These are phyloP conservation scores for Pseudonitzschia multiseries DNA, from an alignment of 108 stramenopile genomes.

Conservation along the genomic window DNA sequence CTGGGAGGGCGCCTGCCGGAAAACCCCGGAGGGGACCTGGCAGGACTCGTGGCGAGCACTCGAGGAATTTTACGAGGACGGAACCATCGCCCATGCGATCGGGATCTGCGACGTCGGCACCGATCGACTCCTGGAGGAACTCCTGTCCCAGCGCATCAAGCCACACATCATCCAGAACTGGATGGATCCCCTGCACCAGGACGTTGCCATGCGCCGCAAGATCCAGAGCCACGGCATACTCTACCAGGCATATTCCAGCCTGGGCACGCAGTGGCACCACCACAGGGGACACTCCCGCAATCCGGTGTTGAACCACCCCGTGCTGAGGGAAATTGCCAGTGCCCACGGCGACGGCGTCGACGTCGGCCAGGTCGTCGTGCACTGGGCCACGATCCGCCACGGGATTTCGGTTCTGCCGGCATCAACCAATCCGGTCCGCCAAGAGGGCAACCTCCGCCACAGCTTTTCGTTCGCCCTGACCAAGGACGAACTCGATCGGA, in stretches of 20 bases:
- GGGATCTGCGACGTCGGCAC: constrained; percentile 60
- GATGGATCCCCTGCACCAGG: constrained; percentile 64
- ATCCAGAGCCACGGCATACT: constrained; percentile 41
- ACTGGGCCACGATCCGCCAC: constrained; percentile 51
- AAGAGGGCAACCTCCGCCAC: constrained; percentile 43
- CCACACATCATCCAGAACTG: constrained; percentile 59
- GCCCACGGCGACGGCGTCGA: constrained; percentile 31
- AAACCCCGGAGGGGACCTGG: constrained; percentile 59
- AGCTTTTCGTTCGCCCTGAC: constrained; percentile 35
- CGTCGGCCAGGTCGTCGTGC: constrained; percentile 49
- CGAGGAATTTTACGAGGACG: constrained; percentile 47
- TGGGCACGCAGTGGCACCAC: constrained; percentile 60
- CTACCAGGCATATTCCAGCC: constrained; percentile 54
- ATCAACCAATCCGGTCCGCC: constrained; percentile 41
- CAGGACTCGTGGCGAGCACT: constrained; percentile 58
- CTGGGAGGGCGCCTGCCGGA: constrained; percentile 49
- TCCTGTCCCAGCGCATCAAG: constrained; percentile 38
- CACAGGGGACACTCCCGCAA: constrained; percentile 38
- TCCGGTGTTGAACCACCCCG: constrained; percentile 46
- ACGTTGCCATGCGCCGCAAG: constrained; percentile 26
- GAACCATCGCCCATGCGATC: constrained; percentile 40
- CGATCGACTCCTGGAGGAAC: constrained; percentile 32
- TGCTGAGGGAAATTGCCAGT: constrained; percentile 34
- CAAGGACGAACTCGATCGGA: constrained; percentile 40
- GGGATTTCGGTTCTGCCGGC: constrained; percentile 60